These are phyloP conservation scores for Orbilia quercus DNA, from an alignment of 2,329 filamentous ascomycete species.

Conservation along the genomic window DNA sequence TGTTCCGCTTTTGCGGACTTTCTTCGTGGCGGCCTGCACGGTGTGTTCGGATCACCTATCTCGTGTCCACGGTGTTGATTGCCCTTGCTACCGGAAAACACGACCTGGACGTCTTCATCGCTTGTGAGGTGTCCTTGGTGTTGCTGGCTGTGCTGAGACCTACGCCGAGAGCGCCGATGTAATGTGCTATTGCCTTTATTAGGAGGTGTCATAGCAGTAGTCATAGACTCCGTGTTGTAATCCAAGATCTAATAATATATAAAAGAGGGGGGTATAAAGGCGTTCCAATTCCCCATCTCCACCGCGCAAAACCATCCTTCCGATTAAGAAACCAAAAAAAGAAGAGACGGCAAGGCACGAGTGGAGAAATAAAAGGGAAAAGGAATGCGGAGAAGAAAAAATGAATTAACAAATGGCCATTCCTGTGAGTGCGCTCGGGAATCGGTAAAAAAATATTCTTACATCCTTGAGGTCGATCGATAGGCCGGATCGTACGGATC, in stretches of 20 bases:
- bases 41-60: conserved; percentile 36
- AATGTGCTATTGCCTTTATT: conserved; percentile 28
- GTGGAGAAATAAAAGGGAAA: conserved; percentile 13
- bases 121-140: conserved; percentile 28
- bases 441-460: conserved; percentile 32
- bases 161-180: conserved; percentile 28
- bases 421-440: conserved; percentile 20
- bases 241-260: conserved; percentile 27
- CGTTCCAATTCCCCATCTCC: background rate
- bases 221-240: conserved; percentile 34
- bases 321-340: background rate
- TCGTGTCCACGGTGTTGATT: conserved; percentile 6
- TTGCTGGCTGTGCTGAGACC: conserved; percentile 11
- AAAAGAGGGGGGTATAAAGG: conserved; percentile 6
- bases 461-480: conserved; percentile 48
- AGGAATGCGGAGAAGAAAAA: background rate
- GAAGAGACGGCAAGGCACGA: background rate
- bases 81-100: conserved; percentile 34
- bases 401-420: conserved; percentile 39
- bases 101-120: conserved; percentile 41
- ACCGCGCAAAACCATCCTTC: background rate
- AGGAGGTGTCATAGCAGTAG: conserved; percentile 35
- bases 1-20: conserved; percentile 12
- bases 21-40: conserved; percentile 26
- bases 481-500: conserved; percentile 37